Evolutionary conservation across 805 yeast genomes (phyloP).

Genomic region (Starmera amethionina): DNA sequence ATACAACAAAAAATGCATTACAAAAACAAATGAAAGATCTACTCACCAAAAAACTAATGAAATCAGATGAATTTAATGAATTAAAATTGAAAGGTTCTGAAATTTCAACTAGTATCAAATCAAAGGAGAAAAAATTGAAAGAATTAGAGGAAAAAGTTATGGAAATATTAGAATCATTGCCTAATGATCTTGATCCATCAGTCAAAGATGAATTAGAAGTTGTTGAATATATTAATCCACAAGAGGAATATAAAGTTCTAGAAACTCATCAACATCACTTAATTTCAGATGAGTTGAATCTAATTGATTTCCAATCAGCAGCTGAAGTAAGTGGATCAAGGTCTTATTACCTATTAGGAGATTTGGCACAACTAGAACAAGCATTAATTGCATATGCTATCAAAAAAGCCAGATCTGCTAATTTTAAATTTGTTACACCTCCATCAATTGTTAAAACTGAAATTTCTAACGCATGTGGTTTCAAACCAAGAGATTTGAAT

Average conservation of each 20-base stretch:
- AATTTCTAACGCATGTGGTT: constrained; percentile 83
- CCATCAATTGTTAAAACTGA: constrained; percentile 81
- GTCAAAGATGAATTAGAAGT: constrained; percentile 36
- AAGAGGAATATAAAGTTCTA: constrained; percentile 16
- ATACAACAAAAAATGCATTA: constrained; percentile 3
- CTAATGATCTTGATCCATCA: constrained; percentile 45
- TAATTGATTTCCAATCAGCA: constrained; percentile 66
- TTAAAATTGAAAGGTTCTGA: constrained; percentile 10
- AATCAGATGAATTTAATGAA: constrained; percentile 1
- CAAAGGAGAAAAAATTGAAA: constrained; percentile 7
- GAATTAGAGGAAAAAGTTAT: constrained; percentile 27
- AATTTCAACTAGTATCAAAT: constrained; percentile 19
- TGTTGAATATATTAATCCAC: constrained; percentile 42
- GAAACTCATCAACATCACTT: constrained; percentile 46
- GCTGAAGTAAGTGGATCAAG: constrained; percentile 70
- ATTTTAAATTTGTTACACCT: constrained; percentile 66
- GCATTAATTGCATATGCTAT: constrained; percentile 80
- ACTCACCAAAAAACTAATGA: constrained; percentile 2
- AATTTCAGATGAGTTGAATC: constrained; percentile 57
- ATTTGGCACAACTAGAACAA: constrained; percentile 82
- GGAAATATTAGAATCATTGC: constrained; percentile 40
- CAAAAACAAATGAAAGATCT: constrained; percentile 2
- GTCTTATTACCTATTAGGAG: constrained; percentile 78
- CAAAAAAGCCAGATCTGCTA: constrained; percentile 50
- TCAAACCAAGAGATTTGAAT: constrained; percentile 83